Evolutionary conservation across 768 basidiomycete genomes (phyloP).

Genomic region (Boletus subcaerulescens): DNA sequence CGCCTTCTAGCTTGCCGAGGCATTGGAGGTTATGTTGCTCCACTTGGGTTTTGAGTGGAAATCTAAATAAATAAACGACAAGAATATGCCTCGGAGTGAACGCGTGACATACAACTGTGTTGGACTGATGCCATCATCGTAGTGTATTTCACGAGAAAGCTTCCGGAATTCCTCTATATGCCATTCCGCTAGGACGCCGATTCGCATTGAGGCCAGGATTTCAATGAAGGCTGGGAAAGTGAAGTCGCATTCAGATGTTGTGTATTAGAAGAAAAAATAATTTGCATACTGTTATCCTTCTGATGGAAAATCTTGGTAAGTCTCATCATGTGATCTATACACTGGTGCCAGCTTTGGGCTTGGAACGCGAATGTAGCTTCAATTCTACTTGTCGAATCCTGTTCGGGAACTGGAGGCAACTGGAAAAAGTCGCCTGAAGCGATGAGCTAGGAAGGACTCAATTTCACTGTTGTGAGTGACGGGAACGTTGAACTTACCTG

Average conservation of each 20-base stretch:
- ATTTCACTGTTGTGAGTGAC: background rate
- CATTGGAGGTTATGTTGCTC: slow-evolving; percentile 23
- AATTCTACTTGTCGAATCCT: slow-evolving; percentile 47
- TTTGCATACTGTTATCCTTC: slow-evolving; percentile 48
- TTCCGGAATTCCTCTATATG: slow-evolving; percentile 69
- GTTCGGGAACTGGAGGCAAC: slow-evolving; percentile 64
- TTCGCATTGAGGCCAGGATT: slow-evolving; percentile 98
- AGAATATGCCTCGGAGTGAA: background rate
- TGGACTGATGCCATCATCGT: slow-evolving; percentile 78
- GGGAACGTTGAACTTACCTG: slow-evolving; percentile 38
- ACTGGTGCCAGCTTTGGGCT: slow-evolving; percentile 54
- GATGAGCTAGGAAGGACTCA: slow-evolving; percentile 48
- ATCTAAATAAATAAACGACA: slow-evolving; percentile 14
- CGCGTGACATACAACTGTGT: slow-evolving; percentile 73
- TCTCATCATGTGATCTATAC: slow-evolving; percentile 44
- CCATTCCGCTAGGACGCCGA: slow-evolving; percentile 61
- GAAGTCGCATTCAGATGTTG: background rate
- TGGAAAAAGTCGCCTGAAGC: slow-evolving; percentile 82
- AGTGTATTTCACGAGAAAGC: slow-evolving; percentile 61
- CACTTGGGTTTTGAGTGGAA: slow-evolving; percentile 27
- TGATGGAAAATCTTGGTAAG: slow-evolving; percentile 73
- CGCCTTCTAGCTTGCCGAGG: slow-evolving; percentile 25
- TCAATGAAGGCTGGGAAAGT: slow-evolving; percentile 70
- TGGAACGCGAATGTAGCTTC: slow-evolving; percentile 64
- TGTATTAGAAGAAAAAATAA: background rate